Percentiles rank a stretch among this genome's conserved stretches.
These are phyloP conservation scores for Clavaria fumosa DNA, from an alignment of 768 basidiomycete species.

Conservation along the genomic window DNA sequence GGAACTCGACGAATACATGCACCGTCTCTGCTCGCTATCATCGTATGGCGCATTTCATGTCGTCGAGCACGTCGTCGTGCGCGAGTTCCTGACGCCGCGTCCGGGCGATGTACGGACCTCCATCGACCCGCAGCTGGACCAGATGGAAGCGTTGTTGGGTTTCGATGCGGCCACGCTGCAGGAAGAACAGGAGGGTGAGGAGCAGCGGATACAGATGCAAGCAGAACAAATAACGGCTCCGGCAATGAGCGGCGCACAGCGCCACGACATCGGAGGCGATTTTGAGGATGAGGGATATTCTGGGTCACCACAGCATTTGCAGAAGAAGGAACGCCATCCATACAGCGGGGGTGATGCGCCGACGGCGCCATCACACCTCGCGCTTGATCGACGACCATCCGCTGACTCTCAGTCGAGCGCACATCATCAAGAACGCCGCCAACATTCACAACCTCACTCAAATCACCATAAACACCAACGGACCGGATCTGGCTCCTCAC, in stretches of 20 bases:
- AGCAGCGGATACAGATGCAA: slow-evolving; percentile 36
- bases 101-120: slow-evolving; percentile 74
- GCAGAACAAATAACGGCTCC: slow-evolving; percentile 33
- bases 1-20: slow-evolving; percentile 84
- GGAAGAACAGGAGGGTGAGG: slow-evolving; percentile 24
- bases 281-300: slow-evolving; percentile 46
- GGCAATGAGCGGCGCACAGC: slow-evolving; percentile 24
- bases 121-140: slow-evolving; percentile 40
- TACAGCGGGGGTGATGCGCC: slow-evolving; percentile 12
- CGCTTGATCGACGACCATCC: slow-evolving; percentile 21
- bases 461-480: slow-evolving; percentile 27
- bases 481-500: slow-evolving; percentile 33
- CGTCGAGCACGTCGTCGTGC: slow-evolving; percentile 62
- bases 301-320: slow-evolving; percentile 24
- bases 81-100: slow-evolving; percentile 70
- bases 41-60: slow-evolving; percentile 58
- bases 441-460: slow-evolving; percentile 26
- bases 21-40: slow-evolving; percentile 60
- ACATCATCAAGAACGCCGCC: slow-evolving; percentile 15
- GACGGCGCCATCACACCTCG: slow-evolving; percentile 11
- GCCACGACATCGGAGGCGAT: slow-evolving; percentile 51
- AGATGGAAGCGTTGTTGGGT: slow-evolving; percentile 40
- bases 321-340: slow-evolving; percentile 25
- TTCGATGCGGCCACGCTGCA: slow-evolving; percentile 10
- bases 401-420: slow-evolving; percentile 19